Base-by-base conservation (phyloP, 352 stramenopile species). In the Phytophthora quininea region DNA sequence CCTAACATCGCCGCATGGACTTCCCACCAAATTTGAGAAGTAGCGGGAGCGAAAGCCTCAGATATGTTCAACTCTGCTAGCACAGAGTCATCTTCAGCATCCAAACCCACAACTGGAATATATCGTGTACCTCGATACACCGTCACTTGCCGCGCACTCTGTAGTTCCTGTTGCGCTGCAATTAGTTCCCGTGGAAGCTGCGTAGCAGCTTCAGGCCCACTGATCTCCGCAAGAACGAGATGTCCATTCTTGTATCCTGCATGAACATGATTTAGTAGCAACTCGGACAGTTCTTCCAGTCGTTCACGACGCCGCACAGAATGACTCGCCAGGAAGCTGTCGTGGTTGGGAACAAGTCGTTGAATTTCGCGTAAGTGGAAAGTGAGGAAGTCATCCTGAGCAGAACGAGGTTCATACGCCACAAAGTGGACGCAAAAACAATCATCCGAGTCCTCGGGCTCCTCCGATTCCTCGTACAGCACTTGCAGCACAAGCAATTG, bases 201-300 rank as follows among this genome's bases (percentile, higher is more conserved):
- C 3, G 48, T 52, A 38, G 62, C 62, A 31, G 67, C 67, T 33
- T 75, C 62, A 12, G 62, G 53, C 1, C 63, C 67, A 27, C 56
- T 68, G 4, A 53, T 57, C 58, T 93, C 81, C 0, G 72, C 75
- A 51, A 93, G 38, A 4, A 92, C 73, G 5, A 93, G 64, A 29
- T 88, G 82, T 2, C 83, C 83, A 32, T 88, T 84, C 67, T 92
- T 93, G 65, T 86, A 92, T 14, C 86, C 83, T 1, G 83, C 77
- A 9, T 83, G 77, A 14, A 86, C 49, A 12, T 84, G 64, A 1
- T 27, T n/a, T 14, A 88, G 54, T 7, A 93, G 59, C 9, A 82
- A 33, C 19, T 89, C 80, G 0, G 76, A 79, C 12, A 93, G 37
- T 19, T 74, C 79, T 40, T 78, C 47, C 15, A 80, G 62, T 9